Base-by-base conservation (phyloP, 2,329 filamentous ascomycete genomes). In the Dactylellina sp. region DNA sequence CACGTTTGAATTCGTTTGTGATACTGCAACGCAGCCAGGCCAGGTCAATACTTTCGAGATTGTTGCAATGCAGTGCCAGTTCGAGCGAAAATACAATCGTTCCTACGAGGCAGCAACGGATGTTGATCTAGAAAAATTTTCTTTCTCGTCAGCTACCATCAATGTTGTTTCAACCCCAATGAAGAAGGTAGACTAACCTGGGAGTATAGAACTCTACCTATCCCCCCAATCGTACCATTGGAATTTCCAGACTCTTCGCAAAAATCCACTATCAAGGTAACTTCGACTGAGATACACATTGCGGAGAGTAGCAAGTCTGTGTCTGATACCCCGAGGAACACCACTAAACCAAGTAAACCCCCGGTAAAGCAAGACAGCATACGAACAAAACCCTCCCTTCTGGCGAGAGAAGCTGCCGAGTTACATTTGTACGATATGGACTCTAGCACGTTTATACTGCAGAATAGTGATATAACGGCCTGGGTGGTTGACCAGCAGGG, bases 1-100 rank as follows among this genome's bases (percentile, higher is more conserved):
- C 81, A 86, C 98, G n/a, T 99, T 92, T 85, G 94, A 99, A 81
- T 99, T 98, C 80, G 91, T 99, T 76, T 98, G 93, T 83, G 95
- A 98, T 82, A 81, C 85, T 40, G 89, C 89, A 11, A 87, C 91
- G 44, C 84, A 88, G 25, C 83, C 88, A 1, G 85, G 88, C 52
- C 90, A 93, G 78, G 89, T 95, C 22, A 86, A 89, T 49, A 87
- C 89, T 14, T 98, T 99, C 81, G 88, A 94, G 79, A 85, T 90
- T 61, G 89, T 92, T 60, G 91, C 95, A 6, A 87, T 91, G 68
- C 89, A 97, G 86, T 97, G 95, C 81, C 95, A 99, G 82, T 99
- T 96, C 89, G 95, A 99, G 83, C 88, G 94, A 79, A 98, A 97
- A 81, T 96, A 95, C 81, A 88, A 92, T 76, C 91, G 89, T 79